Conservation (phyloP, 176 grass and related monocot species). For the Tillandsia fasciculata region DNA sequence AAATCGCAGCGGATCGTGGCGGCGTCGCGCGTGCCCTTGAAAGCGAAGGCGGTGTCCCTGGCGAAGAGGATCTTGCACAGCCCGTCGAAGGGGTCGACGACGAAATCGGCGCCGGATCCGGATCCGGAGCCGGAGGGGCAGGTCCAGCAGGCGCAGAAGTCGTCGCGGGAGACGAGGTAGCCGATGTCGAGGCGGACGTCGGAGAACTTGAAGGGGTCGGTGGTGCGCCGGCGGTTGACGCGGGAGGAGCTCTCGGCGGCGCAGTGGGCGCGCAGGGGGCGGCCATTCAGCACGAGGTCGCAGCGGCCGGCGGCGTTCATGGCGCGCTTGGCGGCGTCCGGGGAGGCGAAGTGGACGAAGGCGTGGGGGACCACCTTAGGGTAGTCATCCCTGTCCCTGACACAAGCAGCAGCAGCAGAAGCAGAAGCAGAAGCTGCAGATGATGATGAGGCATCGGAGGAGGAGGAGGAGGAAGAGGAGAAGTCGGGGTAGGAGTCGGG, state of each 20-base stretch:
- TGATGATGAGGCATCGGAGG: too few relatives aligned
- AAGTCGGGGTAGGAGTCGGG: slow-evolving; percentile 51
- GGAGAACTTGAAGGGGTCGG: slow-evolving; percentile 47
- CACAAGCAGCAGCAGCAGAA: too few relatives aligned
- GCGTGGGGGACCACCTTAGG: slow-evolving; percentile 59
- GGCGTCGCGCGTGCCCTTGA: slow-evolving; percentile 24
- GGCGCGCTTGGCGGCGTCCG: slow-evolving; percentile 44
- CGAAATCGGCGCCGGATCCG: slow-evolving; percentile 33
- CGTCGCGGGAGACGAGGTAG: slow-evolving; percentile 14
- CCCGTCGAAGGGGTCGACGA: slow-evolving; percentile 66
- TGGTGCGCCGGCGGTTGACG: slow-evolving; percentile 28
- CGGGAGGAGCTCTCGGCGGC: slow-evolving; percentile 45
- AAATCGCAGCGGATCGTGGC: slow-evolving; percentile 49
- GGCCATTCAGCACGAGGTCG: slow-evolving; percentile 32
- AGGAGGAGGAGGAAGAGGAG: neutral
- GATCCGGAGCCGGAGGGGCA: slow-evolving; percentile 13
- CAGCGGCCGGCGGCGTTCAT: slow-evolving; percentile 34
- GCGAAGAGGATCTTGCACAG: slow-evolving; percentile 51
- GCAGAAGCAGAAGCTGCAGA: too few relatives aligned
- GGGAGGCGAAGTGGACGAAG: slow-evolving; percentile 74
- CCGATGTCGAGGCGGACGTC: slow-evolving; percentile 56
- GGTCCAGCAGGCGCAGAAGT: slow-evolving; percentile 58
- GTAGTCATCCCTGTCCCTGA: slow-evolving; percentile 21
- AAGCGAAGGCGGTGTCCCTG: slow-evolving; percentile 45
- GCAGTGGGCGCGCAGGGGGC: slow-evolving; percentile 28